Percentiles rank a stretch among this genome's conserved stretches.
These are phyloP conservation scores for Thalassiosira hispida DNA, from an alignment of 352 stramenopile species.

Conservation along the genomic window DNA sequence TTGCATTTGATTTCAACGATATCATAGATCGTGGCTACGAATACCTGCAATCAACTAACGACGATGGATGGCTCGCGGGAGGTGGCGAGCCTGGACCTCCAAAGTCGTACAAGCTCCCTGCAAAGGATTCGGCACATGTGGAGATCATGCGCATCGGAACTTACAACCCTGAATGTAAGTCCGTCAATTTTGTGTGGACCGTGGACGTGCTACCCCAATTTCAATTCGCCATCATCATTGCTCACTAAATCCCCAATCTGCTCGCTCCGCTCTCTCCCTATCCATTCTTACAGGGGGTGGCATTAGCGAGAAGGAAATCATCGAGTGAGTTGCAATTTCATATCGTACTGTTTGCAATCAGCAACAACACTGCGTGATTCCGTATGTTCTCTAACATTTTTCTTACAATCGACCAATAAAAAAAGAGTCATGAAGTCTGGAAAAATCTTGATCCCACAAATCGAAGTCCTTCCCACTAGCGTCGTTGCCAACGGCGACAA, in stretches of 20 bases:
- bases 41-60: constrained; percentile 75
- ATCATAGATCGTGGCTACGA: constrained; percentile 79
- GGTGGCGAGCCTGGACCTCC: constrained; percentile 78
- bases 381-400: not conserved
- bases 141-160: constrained; percentile 85
- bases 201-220: too few species aligned
- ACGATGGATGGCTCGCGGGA: constrained; percentile 83
- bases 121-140: constrained; percentile 80
- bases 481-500: constrained; percentile 81
- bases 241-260: too few species aligned
- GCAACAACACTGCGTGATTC: not conserved
- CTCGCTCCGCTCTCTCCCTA: too few species aligned
- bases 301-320: constrained; percentile 66
- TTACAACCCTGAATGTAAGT: constrained; percentile 75
- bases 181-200: too few species aligned
- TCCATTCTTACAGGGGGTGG: too few species aligned
- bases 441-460: constrained; percentile 84
- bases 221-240: too few species aligned
- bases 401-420: not conserved
- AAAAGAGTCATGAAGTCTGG: constrained; percentile 62
- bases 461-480: constrained; percentile 76
- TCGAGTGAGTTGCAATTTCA: constrained; percentile 55
- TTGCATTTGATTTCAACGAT: constrained; percentile 80
- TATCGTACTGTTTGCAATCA: not conserved
- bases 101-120: constrained; percentile 78